phyloP scores from a whole-genome alignment of 768 basidiomycete genomes.

The Trichaptum fuscoviolaceum region DNA sequence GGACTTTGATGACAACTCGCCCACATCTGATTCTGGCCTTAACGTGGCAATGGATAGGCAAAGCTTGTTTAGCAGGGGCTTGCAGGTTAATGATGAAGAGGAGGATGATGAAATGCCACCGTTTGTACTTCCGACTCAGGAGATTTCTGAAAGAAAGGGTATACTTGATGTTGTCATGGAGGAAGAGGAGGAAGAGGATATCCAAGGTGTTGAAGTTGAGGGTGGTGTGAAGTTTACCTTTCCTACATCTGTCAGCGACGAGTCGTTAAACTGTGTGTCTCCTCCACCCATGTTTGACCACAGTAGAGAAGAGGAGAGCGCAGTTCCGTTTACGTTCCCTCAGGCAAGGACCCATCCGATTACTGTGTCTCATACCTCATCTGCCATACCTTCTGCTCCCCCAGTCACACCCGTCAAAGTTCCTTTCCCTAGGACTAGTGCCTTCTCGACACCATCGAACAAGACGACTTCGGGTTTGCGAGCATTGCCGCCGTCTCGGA shows the following conservation, averaged over 20 bases:
- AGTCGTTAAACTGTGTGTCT: slow-evolving; percentile 20
- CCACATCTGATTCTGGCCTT: slow-evolving; percentile 38
- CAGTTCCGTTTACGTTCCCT: slow-evolving; percentile 17
- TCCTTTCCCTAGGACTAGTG: not conserved
- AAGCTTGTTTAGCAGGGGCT: slow-evolving; percentile 52
- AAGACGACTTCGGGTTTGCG: not conserved
- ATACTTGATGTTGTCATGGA: slow-evolving; percentile 37
- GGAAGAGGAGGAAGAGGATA: slow-evolving; percentile 41
- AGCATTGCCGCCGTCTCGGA: slow-evolving; percentile 1
- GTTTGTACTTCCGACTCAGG: slow-evolving; percentile 42
- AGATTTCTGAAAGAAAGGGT: slow-evolving; percentile 21
- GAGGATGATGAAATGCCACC: slow-evolving; percentile 46
- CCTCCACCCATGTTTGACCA: slow-evolving; percentile 40
- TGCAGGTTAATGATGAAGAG: slow-evolving; percentile 36
- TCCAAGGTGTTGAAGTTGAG: slow-evolving; percentile 53
- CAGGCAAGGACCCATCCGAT: slow-evolving; percentile 6
- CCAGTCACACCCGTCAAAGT: not conserved
- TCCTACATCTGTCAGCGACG: not conserved
- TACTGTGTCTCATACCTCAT: slow-evolving; percentile 3
- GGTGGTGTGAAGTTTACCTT: slow-evolving; percentile 74
- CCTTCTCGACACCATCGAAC: not conserved
- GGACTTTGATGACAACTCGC: slow-evolving; percentile 42
- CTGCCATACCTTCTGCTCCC: slow-evolving; percentile 3
- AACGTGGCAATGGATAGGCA: slow-evolving; percentile 50
- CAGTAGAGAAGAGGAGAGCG: slow-evolving; percentile 21